Conservation (phyloP, 176 grass and related monocot species). For the Typha latifolia region DNA sequence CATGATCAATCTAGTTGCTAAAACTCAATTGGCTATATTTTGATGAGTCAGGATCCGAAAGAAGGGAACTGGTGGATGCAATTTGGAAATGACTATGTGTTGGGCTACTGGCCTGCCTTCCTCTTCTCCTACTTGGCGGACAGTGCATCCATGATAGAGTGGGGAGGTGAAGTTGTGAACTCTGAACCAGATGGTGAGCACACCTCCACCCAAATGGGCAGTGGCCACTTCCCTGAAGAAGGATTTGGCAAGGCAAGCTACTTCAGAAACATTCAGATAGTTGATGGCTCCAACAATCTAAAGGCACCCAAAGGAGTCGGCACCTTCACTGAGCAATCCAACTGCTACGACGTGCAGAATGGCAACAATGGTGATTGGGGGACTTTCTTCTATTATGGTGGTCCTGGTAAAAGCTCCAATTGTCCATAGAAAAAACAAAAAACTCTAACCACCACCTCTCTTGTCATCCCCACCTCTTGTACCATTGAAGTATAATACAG, state of each 20-base stretch:
- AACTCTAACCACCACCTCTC: slow-evolving; percentile 19
- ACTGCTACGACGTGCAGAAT: slow-evolving; percentile 79
- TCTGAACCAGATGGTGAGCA: slow-evolving; percentile 58
- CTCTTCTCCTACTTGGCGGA: slow-evolving; percentile 70
- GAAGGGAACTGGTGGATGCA: slow-evolving; percentile 82
- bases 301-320: slow-evolving; percentile 50
- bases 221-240: slow-evolving; percentile 75
- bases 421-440: slow-evolving; percentile 44
- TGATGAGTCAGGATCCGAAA: slow-evolving; percentile 50
- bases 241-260: slow-evolving; percentile 79
- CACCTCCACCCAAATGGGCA: slow-evolving; percentile 79
- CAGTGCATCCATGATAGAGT: slow-evolving; percentile 81
- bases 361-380: slow-evolving; percentile 95
- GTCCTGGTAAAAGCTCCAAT: slow-evolving; percentile 63
- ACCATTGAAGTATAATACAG: slow-evolving; percentile 42
- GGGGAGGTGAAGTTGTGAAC: slow-evolving; percentile 83
- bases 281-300: slow-evolving; percentile 71
- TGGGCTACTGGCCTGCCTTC: slow-evolving; percentile 86
- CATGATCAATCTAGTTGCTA: too few relatives aligned
- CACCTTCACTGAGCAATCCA: slow-evolving; percentile 77
- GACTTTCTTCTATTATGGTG: slow-evolving; percentile 72
- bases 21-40: neutral
- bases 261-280: slow-evolving; percentile 85
- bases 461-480: slow-evolving; percentile 25
- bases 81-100: slow-evolving; percentile 48